Conservation (phyloP, 2,329 filamentous ascomycete species). For the Chrysosporium queenslandicum region DNA sequence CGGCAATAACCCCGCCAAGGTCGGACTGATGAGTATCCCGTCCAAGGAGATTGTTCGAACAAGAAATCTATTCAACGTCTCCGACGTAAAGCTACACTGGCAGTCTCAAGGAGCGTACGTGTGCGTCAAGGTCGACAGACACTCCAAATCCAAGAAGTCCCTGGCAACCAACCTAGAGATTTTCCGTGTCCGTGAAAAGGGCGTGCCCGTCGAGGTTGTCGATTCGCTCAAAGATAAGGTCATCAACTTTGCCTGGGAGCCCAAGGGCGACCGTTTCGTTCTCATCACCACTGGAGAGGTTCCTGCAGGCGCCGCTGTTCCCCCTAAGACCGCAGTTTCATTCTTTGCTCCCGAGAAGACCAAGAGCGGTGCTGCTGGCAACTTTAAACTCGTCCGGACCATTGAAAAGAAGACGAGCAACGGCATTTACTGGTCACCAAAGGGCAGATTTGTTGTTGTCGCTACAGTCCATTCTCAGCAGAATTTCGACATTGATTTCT, state of each 20-base stretch:
- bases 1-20: constrained; percentile 94
- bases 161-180: constrained; percentile 95
- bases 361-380: constrained; percentile 71
- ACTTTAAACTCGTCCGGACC: constrained; percentile 92
- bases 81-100: constrained; percentile 97
- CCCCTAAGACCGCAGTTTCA: constrained; percentile 85
- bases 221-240: constrained; percentile 97
- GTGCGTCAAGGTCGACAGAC: constrained; percentile 96
- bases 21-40: constrained; percentile 90
- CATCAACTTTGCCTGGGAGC: constrained; percentile 99
- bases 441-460: constrained; percentile 87
- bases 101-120: constrained; percentile 89
- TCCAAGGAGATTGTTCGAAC: constrained; percentile 90
- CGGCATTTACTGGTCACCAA: constrained; percentile 97
- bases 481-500: constrained; percentile 94
- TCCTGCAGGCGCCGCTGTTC: constrained; percentile 63
- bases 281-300: constrained; percentile 91
- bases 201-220: constrained; percentile 93
- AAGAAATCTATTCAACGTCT: constrained; percentile 94
- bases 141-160: constrained; percentile 98
- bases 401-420: constrained; percentile 99
- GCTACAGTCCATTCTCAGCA: constrained; percentile 88
- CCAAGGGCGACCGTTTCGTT: constrained; percentile 93
- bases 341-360: constrained; percentile 97
- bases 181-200: constrained; percentile 95